These are phyloP conservation scores for Fusarium nisikadoi DNA, from an alignment of 2,329 filamentous ascomycete genomes.

Conservation along the genomic window DNA sequence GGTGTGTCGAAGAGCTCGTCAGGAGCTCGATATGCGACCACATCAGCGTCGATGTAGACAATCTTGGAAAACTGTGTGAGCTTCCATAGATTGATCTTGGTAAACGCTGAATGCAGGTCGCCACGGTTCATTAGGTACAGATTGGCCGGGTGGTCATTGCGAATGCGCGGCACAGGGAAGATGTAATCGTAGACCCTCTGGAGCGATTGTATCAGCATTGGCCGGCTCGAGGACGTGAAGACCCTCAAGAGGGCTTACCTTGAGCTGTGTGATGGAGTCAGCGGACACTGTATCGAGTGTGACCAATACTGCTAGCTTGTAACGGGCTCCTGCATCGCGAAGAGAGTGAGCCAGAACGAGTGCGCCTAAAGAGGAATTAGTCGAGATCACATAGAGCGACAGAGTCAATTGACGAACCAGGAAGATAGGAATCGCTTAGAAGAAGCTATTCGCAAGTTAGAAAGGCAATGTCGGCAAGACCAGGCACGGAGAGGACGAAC, in stretches of 20 bases:
- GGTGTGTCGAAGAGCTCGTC: conserved; percentile 86
- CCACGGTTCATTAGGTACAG: conserved; percentile 90
- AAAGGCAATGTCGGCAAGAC: neutral
- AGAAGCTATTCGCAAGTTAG: conserved; percentile 73
- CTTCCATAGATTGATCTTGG: conserved; percentile 95
- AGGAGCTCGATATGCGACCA: conserved; percentile 88
- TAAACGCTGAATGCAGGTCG: conserved; percentile 92
- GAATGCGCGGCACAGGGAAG: conserved; percentile 83
- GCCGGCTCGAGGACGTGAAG: neutral
- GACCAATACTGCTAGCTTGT: conserved; percentile 83
- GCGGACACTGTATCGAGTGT: conserved; percentile 81
- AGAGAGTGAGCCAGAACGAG: conserved; percentile 94
- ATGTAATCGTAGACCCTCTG: conserved; percentile 88
- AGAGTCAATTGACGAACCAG: conserved; percentile 68
- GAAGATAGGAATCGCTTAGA: conserved; percentile 90
- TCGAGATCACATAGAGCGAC: neutral
- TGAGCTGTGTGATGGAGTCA: conserved; percentile 81
- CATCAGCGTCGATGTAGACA: conserved; percentile 93
- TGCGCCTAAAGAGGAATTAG: conserved; percentile 69
- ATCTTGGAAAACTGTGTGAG: conserved; percentile 90
- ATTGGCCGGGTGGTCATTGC: conserved; percentile 81
- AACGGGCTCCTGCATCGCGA: conserved; percentile 83
- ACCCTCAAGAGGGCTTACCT: conserved; percentile 61
- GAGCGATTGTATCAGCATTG: conserved; percentile 10
- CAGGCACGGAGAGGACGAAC: conserved; percentile 53